Percentiles rank a stretch among this genome's conserved stretches.
phyloP scores from a whole-genome alignment of 2,329 filamentous ascomycete genomes.

The Calcarisporium arbuscula region DNA sequence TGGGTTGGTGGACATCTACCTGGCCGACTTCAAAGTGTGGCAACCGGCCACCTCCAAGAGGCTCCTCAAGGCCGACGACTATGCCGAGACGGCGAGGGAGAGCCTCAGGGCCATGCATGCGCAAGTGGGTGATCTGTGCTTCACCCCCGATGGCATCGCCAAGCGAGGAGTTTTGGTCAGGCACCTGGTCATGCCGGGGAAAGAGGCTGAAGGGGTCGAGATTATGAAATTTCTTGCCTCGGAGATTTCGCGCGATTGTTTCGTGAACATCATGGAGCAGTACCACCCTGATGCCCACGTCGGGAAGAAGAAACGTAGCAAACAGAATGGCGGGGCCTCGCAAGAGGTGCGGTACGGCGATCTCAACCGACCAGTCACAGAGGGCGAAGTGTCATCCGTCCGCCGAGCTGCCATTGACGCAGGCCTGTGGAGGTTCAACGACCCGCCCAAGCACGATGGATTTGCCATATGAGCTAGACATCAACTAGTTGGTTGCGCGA shows the following conservation, averaged over 20 bases:
- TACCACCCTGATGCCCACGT: conserved; percentile 78
- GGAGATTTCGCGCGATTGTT: conserved; percentile 67
- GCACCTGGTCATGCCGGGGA: conserved; percentile 80
- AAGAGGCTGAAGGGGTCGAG: conserved; percentile 62
- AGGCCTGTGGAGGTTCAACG: conserved; percentile 74
- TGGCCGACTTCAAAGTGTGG: conserved; percentile 89
- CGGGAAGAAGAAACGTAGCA: conserved; percentile 52
- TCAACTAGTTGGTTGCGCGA: too few relatives aligned
- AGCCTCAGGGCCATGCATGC: conserved; percentile 74
- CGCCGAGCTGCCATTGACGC: conserved; percentile 61
- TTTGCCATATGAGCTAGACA: conserved; percentile 44
- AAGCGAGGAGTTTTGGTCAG: conserved; percentile 70
- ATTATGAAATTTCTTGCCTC: conserved; percentile 73
- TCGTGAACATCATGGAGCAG: conserved; percentile 86
- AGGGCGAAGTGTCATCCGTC: conserved; percentile 60
- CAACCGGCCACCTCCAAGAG: conserved; percentile 57
- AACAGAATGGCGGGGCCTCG: conserved; percentile 16
- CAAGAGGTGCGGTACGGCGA: conserved; percentile 62
- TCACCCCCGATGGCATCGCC: conserved; percentile 74
- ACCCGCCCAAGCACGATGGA: conserved; percentile 47
- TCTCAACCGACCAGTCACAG: conserved; percentile 59
- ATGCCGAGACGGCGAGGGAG: conserved; percentile 64
- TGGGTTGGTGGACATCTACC: conserved; percentile 76
- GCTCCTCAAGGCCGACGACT: conserved; percentile 72
- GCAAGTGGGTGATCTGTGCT: conserved; percentile 78